Base-by-base conservation (phyloP, 768 basidiomycete genomes). In the Suillus fuscotomentosus region DNA sequence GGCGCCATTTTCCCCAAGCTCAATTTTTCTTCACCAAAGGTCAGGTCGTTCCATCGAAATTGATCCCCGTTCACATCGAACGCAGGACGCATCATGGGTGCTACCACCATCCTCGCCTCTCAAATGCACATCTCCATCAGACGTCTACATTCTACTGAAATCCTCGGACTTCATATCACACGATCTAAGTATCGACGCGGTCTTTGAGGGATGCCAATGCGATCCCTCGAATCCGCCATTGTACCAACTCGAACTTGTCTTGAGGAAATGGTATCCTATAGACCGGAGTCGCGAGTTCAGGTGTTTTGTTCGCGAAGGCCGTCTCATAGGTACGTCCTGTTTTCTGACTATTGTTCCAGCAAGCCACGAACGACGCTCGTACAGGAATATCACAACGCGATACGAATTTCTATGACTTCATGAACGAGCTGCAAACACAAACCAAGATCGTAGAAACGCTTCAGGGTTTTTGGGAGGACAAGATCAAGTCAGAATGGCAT, bases 1-100 rank as follows among this genome's bases (percentile, higher is more conserved):
- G 90, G 87, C 3, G 89, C 89, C 10, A 90, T 97, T 36, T 99
- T 99, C 73, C 95, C 95, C 1, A 99, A 99, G 77, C 86, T 99
- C 63, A 98, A 97, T 72, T 97, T 96, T 78, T 93, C 95, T 6
- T 89, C 93, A 22, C 96, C 96, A 15, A 91, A 89, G 80, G 95
- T 91, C 64, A 63, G 81, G 70, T 48, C 70, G 27, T 60, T 48
- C 51, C 43, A 42, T 47, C 11, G 31, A 13, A 2, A 11, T 34
- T 34, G 10, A 24, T 36, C 11, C 11, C 66, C 5, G 9, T 31
- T 42, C 22, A 61, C 43, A 22, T 43, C 22, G 11, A 38, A 17
- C 42, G 7, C 42, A 95, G 94, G 31, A 31, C 31, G 31, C 31
- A 31, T 31, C 31, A 31, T 31, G 31, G 31, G 31, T 31, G 31